Base-by-base conservation (phyloP, 139 green algal species). In the Coccomyxa sp. region DNA sequence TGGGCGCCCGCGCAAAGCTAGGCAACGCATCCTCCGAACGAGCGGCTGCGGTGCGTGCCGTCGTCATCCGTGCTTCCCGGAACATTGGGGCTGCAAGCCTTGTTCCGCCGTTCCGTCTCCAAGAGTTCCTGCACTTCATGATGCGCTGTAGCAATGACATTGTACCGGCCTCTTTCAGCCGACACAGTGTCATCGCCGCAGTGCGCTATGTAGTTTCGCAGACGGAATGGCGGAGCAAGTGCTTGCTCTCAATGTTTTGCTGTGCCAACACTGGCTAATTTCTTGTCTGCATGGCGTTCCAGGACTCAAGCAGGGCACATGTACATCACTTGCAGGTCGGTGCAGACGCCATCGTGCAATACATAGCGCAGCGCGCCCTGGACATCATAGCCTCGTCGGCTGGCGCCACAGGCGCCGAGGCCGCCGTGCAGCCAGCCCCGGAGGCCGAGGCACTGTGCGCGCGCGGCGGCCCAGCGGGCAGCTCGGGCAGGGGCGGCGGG, bases 1-100 rank as follows among this genome's bases (percentile, higher is more conserved):
- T 98, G 17, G 90, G 94, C 57, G 90, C 91, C 10, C 88, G 96
- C 45, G 89, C 91, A 3, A 32, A 83, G 15, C 82, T 91, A 79
- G 96, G 96, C 79, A 99, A 99, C 83, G 96, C 96, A 21, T 97
- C 95, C 66, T 93, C 90, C 4, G 85, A 83, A 21, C 84, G 86
- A 51, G 96, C 96, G 0, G 81, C 25, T 45, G 18, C n/a, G 30
- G 32, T 58, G 32, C 60, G 28, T 58, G 17, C 51, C 13, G 77
- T 51, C 38, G 7, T 51, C 38, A 51, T 51, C 38, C 7, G 25
- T 58, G 57, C 38, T 51, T 7, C 38, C 38, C 7, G 38, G 38
- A 4, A 27, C 10, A 7, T 1, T 75, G 21, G 66, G 9, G 66
- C 38, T 51, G 38, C 38, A 51, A 51, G 38, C 38, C 38, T 51